Conservation (phyloP, 805 yeast species). For the Metschnikowia continentalis region DNA sequence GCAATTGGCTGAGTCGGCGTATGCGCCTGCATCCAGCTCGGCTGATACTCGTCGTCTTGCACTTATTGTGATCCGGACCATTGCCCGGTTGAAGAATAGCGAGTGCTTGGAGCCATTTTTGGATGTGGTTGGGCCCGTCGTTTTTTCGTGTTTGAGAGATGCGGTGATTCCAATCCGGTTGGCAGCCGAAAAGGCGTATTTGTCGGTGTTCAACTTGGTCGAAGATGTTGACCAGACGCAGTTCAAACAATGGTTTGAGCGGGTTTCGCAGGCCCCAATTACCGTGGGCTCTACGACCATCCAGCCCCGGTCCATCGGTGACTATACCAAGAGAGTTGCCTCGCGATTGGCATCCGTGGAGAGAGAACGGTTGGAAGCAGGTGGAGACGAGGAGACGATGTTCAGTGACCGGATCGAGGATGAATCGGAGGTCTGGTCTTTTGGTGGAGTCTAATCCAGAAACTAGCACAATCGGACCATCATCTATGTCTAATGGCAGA, state of each 20-base stretch:
- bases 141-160: slow-evolving; percentile 82
- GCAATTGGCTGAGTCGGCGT: slow-evolving; percentile 46
- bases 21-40: slow-evolving; percentile 58
- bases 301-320: slow-evolving; percentile 73
- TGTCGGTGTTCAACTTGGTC: slow-evolving; percentile 67
- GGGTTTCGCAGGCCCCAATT: slow-evolving; percentile 33
- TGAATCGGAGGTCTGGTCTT: slow-evolving; percentile 83
- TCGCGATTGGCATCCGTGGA: slow-evolving; percentile 79
- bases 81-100: slow-evolving; percentile 58
- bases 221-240: slow-evolving; percentile 53
- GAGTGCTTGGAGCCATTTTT: slow-evolving; percentile 48
- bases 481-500: too few species aligned
- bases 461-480: too few species aligned
- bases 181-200: slow-evolving; percentile 88
- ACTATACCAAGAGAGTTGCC: slow-evolving; percentile 90
- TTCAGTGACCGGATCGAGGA: slow-evolving; percentile 84
- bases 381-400: slow-evolving; percentile 85
- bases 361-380: slow-evolving; percentile 81
- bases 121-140: slow-evolving; percentile 60
- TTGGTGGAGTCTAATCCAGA: slow-evolving; percentile 46
- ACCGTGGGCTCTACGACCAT: slow-evolving; percentile 42
- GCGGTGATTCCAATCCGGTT: slow-evolving; percentile 85
- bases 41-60: slow-evolving; percentile 76
- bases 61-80: slow-evolving; percentile 69
- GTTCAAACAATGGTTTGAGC: slow-evolving; percentile 64